Percentiles rank a stretch among this genome's conserved stretches.
Conservation (phyloP, 192 early-diverging fungal genomes). For the Coemansia asiatica region DNA sequence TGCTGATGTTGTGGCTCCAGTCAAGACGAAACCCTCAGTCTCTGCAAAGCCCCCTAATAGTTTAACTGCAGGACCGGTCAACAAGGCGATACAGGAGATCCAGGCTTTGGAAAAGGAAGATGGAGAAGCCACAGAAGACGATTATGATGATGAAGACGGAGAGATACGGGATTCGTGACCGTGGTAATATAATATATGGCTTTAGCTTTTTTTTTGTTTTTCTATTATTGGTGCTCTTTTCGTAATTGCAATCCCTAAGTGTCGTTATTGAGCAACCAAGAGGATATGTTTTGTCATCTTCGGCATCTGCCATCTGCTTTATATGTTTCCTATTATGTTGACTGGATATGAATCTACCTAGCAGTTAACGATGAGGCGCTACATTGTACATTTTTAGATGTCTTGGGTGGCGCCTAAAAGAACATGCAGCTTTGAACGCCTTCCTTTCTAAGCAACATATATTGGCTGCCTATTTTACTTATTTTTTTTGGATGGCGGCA, state of each 20-base stretch:
- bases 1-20: background rate
- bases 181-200: background rate
- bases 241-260: background rate
- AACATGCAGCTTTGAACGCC: background rate
- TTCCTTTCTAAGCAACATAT: conserved; percentile 1
- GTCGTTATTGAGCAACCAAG: background rate
- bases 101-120: conserved; percentile 33
- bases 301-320: too few species aligned
- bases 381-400: background rate
- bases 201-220: background rate
- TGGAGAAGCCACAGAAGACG: conserved; percentile 51
- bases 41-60: background rate
- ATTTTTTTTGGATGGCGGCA: background rate
- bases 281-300: background rate
- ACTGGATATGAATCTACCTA: too few species aligned
- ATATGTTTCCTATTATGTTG: too few species aligned
- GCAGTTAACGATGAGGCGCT: background rate
- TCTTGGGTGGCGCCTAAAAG: background rate
- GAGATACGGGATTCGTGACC: conserved; percentile 39
- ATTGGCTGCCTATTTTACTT: background rate
- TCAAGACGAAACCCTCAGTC: background rate
- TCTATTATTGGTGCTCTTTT: background rate
- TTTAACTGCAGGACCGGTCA: background rate
- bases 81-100: conserved; percentile 10
- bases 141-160: conserved; percentile 51